Evolutionary conservation across 2,329 filamentous ascomycete genomes (phyloP).

Genomic region (Zymoseptoria passerinii): DNA sequence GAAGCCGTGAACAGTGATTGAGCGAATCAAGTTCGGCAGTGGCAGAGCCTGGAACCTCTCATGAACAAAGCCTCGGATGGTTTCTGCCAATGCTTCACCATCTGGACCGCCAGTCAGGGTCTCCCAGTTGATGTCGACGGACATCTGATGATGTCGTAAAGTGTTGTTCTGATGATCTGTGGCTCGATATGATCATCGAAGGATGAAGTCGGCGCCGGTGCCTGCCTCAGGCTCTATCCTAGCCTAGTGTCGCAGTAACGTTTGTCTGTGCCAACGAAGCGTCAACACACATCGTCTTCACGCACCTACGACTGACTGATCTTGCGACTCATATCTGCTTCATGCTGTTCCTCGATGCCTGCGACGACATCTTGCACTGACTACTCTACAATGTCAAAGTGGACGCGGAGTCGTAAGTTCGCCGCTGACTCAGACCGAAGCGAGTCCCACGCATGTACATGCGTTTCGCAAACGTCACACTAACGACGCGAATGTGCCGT

Average conservation of each 20-base stretch:
- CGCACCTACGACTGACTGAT: neutral
- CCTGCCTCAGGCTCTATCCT: neutral
- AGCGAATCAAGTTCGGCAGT: slow-evolving; percentile 91
- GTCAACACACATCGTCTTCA: too few relatives aligned
- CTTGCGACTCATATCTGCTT: neutral
- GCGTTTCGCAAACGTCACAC: neutral
- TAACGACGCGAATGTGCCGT: slow-evolving; percentile 1
- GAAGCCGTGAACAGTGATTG: slow-evolving; percentile 88
- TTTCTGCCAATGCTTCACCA: slow-evolving; percentile 72
- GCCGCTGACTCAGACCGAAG: neutral
- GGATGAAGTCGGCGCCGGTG: neutral
- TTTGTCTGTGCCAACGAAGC: neutral
- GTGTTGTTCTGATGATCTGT: slow-evolving; percentile 1
- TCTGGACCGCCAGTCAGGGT: slow-evolving; percentile 83
- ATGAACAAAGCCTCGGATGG: slow-evolving; percentile 88
- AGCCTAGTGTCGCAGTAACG: neutral
- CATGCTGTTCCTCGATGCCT: neutral
- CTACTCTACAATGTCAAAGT: neutral
- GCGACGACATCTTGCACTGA: neutral
- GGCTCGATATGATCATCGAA: neutral
- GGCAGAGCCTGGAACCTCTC: slow-evolving; percentile 88
- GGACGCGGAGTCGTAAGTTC: neutral
- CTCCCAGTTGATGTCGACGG: slow-evolving; percentile 96
- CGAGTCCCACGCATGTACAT: neutral
- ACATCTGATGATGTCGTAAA: slow-evolving; percentile 52